Evolutionary conservation across 495 filamentous ascomycete species (phyloP), one percentile per base, ranked within the genome.

Genomic region (Cryomyces minteri): DNA sequence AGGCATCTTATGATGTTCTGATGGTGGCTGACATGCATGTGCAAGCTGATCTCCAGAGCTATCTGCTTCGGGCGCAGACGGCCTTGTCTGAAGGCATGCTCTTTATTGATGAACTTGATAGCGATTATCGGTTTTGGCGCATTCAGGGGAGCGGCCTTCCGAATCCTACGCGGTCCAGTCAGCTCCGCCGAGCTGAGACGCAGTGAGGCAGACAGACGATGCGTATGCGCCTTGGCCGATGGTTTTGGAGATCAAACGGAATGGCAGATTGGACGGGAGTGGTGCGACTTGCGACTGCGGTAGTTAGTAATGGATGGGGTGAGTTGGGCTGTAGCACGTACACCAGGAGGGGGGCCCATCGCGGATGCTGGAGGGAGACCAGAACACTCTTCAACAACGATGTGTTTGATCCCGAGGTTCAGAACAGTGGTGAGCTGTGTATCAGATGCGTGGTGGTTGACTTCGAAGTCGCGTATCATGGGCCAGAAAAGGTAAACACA

Each of bases 101-200:
- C 81, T 64, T 96, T 96, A 67, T 96, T 85, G 58, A 99, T 94
- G 63, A 96, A 84, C 65, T 99, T 99, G 59, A 94, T 85, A 6
- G 90, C 90, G 62, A 99, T 94, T 55, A 96, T 66, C 4, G 86
- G 85, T 31, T 70, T 72, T 10, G 74, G 62, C 12, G 72, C 60
- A 49, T 80, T 66, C 30, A 79, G 62, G 11, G 87, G 87, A 44
- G 73, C 73, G 31, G 88, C 90, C 68, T 95, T 98, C 62, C 93
- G 94, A 56, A 98, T 88, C 51, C 88, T 96, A 18, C 9, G 40
- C 34, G 34, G 34, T 8, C 25, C 40, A 14, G 40, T 41, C 34
- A 38, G 28, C 40, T 30, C 11, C 28, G 1, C 40, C 30, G 32
- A 30, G 29, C 18, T n/a, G 11, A 5, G 11, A 32, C 31, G 28